Evolutionary conservation across 768 basidiomycete genomes (phyloP).

Genomic region (Suillus variegatus): DNA sequence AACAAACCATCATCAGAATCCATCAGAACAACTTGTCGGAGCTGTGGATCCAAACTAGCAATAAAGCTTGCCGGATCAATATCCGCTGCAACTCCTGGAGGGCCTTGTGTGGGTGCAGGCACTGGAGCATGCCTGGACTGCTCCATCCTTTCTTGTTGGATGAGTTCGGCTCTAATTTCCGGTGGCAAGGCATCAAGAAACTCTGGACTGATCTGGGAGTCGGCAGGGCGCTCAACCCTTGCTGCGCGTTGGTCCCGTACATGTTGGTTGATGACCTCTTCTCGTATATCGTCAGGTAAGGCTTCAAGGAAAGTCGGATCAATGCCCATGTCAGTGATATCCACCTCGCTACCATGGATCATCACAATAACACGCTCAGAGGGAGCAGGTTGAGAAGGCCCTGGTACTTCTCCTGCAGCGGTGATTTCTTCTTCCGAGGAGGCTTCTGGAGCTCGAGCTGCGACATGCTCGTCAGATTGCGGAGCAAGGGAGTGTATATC

Average conservation of each 20-base stretch:
- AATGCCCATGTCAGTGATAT: constrained; percentile 98
- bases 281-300: constrained; percentile 97
- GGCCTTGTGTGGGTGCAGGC: constrained; percentile 31
- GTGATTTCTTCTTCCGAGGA: constrained; percentile 17
- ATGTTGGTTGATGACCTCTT: constrained; percentile 97
- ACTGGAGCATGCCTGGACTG: constrained; percentile 57
- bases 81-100: constrained; percentile 54
- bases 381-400: constrained; percentile 37
- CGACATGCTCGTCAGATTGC: constrained; percentile 19
- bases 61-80: constrained; percentile 92
- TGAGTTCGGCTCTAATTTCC: constrained; percentile 94
- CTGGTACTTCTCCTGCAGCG: constrained; percentile 17
- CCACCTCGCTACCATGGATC: constrained; percentile 90
- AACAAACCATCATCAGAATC: constrained; percentile 88
- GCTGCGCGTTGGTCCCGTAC: constrained; percentile 88
- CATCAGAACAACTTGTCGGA: constrained; percentile 88
- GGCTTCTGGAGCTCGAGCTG: constrained; percentile 22
- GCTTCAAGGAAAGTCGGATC: constrained; percentile 98
- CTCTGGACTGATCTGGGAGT: constrained; percentile 90
- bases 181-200: constrained; percentile 96
- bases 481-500: constrained; percentile 35
- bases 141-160: constrained; percentile 92
- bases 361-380: constrained; percentile 76
- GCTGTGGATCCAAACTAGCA: constrained; percentile 84
- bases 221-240: constrained; percentile 68